Conservation (phyloP, 495 filamentous ascomycete genomes). For the Tuber melanosporum region DNA sequence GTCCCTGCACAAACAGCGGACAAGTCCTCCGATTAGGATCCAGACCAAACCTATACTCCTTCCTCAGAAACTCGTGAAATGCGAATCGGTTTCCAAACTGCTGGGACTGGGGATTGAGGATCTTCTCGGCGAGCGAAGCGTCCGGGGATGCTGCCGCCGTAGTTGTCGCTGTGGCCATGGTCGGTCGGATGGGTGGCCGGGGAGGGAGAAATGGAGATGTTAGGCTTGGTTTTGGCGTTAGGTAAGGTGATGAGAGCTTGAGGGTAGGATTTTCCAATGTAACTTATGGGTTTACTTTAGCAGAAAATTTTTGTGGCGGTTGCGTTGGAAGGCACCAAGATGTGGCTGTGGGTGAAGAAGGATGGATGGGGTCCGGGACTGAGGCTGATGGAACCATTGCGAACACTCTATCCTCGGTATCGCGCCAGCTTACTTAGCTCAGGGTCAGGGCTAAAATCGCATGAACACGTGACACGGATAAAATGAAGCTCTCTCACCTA, state of each 20-base stretch:
- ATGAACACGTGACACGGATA: background rate
- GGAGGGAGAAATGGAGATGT: background rate
- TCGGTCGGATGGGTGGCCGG: slow-evolving; percentile 4
- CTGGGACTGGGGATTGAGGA: slow-evolving; percentile 32
- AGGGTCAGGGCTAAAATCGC: background rate
- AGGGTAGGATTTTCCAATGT: background rate
- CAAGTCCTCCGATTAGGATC: slow-evolving; percentile 40
- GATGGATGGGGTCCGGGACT: slow-evolving; percentile 7
- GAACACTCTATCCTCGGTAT: background rate
- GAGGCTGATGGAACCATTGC: background rate
- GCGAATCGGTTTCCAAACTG: slow-evolving; percentile 36
- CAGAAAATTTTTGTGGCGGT: background rate
- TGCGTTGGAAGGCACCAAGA: background rate
- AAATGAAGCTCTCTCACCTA: background rate
- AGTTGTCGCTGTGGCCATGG: slow-evolving; percentile 13
- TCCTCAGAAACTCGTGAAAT: slow-evolving; percentile 41
- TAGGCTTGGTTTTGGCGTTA: background rate
- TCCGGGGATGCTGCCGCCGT: slow-evolving; percentile 12
- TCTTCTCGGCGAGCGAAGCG: slow-evolving; percentile 24
- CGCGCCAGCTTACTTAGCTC: background rate
- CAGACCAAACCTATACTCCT: slow-evolving; percentile 42
- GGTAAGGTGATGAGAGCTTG: background rate
- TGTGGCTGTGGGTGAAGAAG: slow-evolving; percentile 9
- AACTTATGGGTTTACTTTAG: background rate
- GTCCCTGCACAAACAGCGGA: slow-evolving; percentile 41